Evolutionary conservation across 257 asterid species (phyloP).

Genomic region (Nicotiana obtusifolia): DNA sequence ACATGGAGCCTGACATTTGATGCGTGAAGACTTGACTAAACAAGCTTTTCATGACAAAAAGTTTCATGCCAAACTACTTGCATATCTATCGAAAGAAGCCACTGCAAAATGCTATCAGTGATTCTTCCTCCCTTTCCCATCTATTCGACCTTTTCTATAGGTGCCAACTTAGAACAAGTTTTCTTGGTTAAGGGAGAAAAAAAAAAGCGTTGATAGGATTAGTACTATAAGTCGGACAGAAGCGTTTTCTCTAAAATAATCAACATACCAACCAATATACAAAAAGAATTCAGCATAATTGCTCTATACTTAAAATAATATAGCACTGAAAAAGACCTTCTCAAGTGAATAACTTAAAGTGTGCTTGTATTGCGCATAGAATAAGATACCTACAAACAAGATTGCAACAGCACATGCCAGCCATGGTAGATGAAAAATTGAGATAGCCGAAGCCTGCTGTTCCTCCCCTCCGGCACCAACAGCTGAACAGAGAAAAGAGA

Average conservation of each 20-base stretch:
- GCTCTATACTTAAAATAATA: background rate
- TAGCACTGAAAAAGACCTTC: slow-evolving; percentile 1
- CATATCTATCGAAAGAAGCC: background rate
- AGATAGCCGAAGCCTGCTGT: slow-evolving; percentile 62
- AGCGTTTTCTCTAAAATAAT: background rate
- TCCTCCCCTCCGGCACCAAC: slow-evolving; percentile 99
- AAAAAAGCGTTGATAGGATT: background rate
- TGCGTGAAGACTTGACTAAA: background rate
- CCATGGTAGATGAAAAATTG: slow-evolving; percentile 71
- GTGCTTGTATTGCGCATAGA: slow-evolving; percentile 23
- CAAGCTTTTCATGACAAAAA: background rate
- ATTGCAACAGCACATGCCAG: slow-evolving; percentile 70
- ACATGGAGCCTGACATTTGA: background rate
- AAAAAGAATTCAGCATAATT: background rate
- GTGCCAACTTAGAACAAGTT: background rate
- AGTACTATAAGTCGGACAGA: background rate
- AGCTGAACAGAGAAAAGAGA: slow-evolving; percentile 31
- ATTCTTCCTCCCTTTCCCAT: background rate
- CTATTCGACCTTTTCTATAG: background rate
- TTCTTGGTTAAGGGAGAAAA: background rate
- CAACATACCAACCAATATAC: background rate
- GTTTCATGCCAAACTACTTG: background rate
- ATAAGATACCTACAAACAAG: slow-evolving; percentile 98
- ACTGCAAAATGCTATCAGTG: background rate
- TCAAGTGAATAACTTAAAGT: background rate